Base-by-base conservation (phyloP, 139 green algal genomes). In the Mesotaenium endlicherianum region DNA sequence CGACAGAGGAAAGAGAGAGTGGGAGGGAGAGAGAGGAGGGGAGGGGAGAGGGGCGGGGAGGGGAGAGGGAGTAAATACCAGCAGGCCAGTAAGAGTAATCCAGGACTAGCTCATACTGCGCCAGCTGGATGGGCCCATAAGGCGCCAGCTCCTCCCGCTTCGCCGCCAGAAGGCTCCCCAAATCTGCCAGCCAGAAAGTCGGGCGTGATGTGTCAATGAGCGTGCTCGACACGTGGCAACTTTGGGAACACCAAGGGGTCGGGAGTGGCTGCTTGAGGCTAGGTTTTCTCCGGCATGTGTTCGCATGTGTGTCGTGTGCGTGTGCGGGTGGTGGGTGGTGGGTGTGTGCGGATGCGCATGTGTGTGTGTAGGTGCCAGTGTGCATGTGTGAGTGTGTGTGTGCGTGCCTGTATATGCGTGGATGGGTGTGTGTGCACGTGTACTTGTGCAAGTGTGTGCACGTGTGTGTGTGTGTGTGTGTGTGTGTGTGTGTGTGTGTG, bases 81-180 rank as follows among this genome's bases (percentile, higher is more conserved):
- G 81, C 6, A 85, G 69, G 45, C 91, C 69, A 91, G 77, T 94
- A 90, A 0, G 70, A 57, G 81, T 96, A 97, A 39, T 90, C 91
- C 20, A 96, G 75, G 8, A 40, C 1, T 47, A 95, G 49, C 2
- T 83, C 43, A 64, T 93, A 64, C 26, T 42, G 39, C 6, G 68
- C 47, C 0, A 81, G 11, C 20, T 74, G 8, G 42, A 90, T 14
- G 1, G 42, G 75, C 17, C 72, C 67, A 2, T 82, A 59, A 11
- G 60, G 5, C n/a, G 57, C 60, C 20, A 89, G 60, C 55, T 53
- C 20, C 49, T 82, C 49, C 5, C 11, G 8, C 50, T 87, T 69
- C 1, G 77, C 42, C 39, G 43, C 49, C 8, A 45, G 53, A 40
- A 88, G 72, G 34, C 47, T 45, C 41, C n/a, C 44, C 8, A 72